Conservation (phyloP, 306 rosid species). For the Cicer pinnatifidum region DNA sequence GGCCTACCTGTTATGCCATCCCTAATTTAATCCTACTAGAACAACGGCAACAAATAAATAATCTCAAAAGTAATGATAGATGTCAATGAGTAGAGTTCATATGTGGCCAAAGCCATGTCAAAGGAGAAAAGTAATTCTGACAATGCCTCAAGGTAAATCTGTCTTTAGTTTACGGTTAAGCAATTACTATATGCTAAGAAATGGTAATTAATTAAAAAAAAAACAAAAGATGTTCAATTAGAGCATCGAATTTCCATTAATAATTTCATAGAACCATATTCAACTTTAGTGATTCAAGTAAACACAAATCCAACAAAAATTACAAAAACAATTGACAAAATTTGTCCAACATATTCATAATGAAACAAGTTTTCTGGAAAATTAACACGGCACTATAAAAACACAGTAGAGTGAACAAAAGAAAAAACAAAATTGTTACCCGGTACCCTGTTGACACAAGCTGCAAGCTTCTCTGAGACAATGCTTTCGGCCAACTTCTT, state of each 20-base stretch:
- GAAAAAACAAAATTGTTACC: slow-evolving; percentile 52
- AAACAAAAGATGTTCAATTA: not conserved
- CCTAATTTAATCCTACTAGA: too few relatives aligned
- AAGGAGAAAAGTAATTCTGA: slow-evolving; percentile 28
- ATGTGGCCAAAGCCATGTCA: not conserved
- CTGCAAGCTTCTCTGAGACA: slow-evolving; percentile 90
- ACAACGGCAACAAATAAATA: not conserved
- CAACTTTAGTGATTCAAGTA: not conserved
- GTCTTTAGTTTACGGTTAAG: not conserved
- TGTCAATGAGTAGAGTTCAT: not conserved
- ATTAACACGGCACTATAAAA: not conserved
- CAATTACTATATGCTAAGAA: not conserved
- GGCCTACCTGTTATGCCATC: too few relatives aligned
- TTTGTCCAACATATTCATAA: slow-evolving; percentile 16
- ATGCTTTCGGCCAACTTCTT: slow-evolving; percentile 87
- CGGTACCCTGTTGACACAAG: slow-evolving; percentile 88
- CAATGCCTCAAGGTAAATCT: not conserved
- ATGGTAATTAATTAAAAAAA: not conserved
- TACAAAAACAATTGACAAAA: not conserved
- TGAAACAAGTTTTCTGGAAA: not conserved
- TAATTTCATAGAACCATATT: slow-evolving; percentile 13
- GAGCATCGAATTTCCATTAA: not conserved
- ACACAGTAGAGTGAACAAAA: not conserved
- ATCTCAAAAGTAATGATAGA: not conserved
- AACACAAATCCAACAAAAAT: not conserved